phyloP scores from a whole-genome alignment of 345 rosid species.

The Salix suchowensis region DNA sequence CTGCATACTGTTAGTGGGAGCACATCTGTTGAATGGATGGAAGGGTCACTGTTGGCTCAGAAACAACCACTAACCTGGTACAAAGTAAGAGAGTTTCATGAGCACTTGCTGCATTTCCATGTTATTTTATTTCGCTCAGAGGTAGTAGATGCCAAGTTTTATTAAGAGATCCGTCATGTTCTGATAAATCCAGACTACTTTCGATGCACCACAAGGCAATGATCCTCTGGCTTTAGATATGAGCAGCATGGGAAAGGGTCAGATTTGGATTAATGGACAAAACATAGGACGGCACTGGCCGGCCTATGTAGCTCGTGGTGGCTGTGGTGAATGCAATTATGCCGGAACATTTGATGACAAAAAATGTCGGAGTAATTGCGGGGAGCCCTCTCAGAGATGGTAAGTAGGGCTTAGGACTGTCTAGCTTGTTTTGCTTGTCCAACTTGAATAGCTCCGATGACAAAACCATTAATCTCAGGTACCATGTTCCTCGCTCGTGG shows the following conservation, averaged over 20 bases:
- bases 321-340: conserved; percentile 19
- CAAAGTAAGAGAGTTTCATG: conserved; percentile 17
- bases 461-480: conserved; percentile 23
- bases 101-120: background rate
- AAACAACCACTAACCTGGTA: conserved; percentile 32
- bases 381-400: conserved; percentile 24
- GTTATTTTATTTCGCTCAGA: background rate
- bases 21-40: conserved; percentile 28
- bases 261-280: conserved; percentile 80
- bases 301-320: conserved; percentile 19
- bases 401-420: background rate
- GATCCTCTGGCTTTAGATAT: conserved; percentile 84
- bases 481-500: conserved; percentile 49
- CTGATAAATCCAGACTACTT: conserved; percentile 46
- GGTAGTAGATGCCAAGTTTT: background rate
- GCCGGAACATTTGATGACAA: conserved; percentile 23
- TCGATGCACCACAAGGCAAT: conserved; percentile 54
- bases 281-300: conserved; percentile 76
- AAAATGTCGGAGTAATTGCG: conserved; percentile 23
- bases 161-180: background rate
- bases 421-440: background rate
- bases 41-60: conserved; percentile 13
- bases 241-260: conserved; percentile 44
- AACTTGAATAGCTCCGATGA: background rate
- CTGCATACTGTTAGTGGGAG: conserved; percentile 25